Base-by-base conservation (phyloP, 148 eudicot species). In the Tetragonia tetragonoides region DNA sequence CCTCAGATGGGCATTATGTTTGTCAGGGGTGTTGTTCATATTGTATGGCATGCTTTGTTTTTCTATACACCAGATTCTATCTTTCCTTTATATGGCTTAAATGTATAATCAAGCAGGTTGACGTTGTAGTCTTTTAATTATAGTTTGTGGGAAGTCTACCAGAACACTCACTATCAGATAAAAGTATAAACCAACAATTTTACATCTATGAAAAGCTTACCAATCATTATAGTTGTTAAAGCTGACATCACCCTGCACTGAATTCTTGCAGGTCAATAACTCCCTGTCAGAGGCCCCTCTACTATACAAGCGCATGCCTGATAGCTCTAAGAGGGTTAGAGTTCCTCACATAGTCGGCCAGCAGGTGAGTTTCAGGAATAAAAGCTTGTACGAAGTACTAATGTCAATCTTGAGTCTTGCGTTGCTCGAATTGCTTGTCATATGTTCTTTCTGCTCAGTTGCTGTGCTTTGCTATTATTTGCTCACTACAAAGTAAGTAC, bases 321-420 rank as follows among this genome's bases (percentile, higher is more conserved):
- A 92, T 86, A 89, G 97, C 60, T 95, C 97, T 28, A 95, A 95
- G 88, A 87, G 99, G 77, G 84, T 95, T 68, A 84, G 90, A 44
- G 86, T 88, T 74, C 97, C 97, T 39, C 87, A 83, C 68, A 83
- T 83, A 28, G 72, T 87, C 73, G 83, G 77, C 79, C 88, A 85
- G 42, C 91, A 86, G 97, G 97, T 92, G 73, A 81, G 80, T 56
- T 59, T 62, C 24, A 12, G 10, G 6, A 24, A 21, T 21, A 18
- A 41, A 24, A 47, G 56, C 34, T 63, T 68, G 12, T 24, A 76
- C 10, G 24, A 23, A 15, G 42, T 28, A 7, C 42, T 65, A 11
- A 0, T 28, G 34, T 28, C 34, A 75, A 3, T n/a, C 5, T 46
- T 24, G 4, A 10, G 12, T 5, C 14, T 12, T 71, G 7, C 61